Conservation (phyloP, 352 stramenopile genomes). For the Pythium myriotylum region DNA sequence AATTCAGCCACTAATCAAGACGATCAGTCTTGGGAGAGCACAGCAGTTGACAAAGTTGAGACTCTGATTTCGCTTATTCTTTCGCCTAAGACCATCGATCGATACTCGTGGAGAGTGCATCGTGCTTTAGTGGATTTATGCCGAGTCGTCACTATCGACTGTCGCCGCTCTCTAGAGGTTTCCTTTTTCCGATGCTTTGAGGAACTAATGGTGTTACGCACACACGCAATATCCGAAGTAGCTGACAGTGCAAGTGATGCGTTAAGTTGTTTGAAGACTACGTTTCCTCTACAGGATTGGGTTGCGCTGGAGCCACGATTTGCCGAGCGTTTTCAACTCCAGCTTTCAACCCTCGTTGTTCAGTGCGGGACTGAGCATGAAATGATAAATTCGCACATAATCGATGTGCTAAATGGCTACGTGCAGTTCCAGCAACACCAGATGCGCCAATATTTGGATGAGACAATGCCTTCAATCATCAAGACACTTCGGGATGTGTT, state of each 20-base stretch:
- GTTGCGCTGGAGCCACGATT: conserved; percentile 63
- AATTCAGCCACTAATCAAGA: background rate
- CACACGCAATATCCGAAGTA: conserved; percentile 46
- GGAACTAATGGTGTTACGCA: conserved; percentile 69
- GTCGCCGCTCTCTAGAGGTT: conserved; percentile 43
- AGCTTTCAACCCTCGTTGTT: conserved; percentile 68
- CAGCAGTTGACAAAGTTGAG: conserved; percentile 65
- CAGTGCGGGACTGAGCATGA: conserved; percentile 69
- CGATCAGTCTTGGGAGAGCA: conserved; percentile 51
- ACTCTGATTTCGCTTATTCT: conserved; percentile 67
- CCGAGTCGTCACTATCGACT: conserved; percentile 51
- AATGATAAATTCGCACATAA: conserved; percentile 48
- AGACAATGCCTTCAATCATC: conserved; percentile 50
- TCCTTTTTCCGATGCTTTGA: conserved; percentile 83
- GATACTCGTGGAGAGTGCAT: conserved; percentile 67
- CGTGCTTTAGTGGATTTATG: conserved; percentile 65
- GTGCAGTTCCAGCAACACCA: conserved; percentile 45
- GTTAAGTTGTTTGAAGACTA: conserved; percentile 19
- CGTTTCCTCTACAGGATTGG: conserved; percentile 50
- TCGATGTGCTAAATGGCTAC: conserved; percentile 77
- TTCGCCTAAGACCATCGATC: conserved; percentile 26
- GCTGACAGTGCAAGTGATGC: conserved; percentile 23
- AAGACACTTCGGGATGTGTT: conserved; percentile 50
- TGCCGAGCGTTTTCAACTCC: conserved; percentile 66
- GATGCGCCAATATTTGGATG: conserved; percentile 53